A percentile compares a stretch with the other conserved stretches of the same genome.
phyloP scores from a whole-genome alignment of 352 stramenopile species.

The Phytopythium cucurbitacearum region DNA sequence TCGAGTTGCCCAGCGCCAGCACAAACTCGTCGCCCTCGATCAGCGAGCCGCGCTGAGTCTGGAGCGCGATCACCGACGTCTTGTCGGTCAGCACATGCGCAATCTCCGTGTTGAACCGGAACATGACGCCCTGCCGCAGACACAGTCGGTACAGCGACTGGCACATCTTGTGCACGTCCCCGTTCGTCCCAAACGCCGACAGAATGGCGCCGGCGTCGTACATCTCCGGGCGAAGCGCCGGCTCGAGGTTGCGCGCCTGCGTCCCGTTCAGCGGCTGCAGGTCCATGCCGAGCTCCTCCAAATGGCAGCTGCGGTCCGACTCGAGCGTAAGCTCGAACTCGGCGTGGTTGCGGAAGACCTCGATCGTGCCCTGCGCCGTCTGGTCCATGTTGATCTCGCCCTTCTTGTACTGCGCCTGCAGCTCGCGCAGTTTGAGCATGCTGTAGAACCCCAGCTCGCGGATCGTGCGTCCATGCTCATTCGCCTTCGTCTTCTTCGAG shows the following conservation, averaged over 20 bases:
- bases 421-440: conserved; percentile 78
- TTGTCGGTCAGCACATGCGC: conserved; percentile 75
- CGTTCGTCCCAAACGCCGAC: conserved; percentile 79
- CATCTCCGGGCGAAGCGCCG: conserved; percentile 49
- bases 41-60: conserved; percentile 71
- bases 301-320: conserved; percentile 63
- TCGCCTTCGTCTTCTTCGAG: conserved; percentile 66
- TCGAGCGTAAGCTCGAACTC: conserved; percentile 70
- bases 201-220: conserved; percentile 66
- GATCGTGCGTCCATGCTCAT: conserved; percentile 77
- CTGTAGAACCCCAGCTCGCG: conserved; percentile 84
- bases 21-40: conserved; percentile 88
- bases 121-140: conserved; percentile 83
- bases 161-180: conserved; percentile 88
- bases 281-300: conserved; percentile 76
- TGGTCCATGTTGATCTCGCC: conserved; percentile 84
- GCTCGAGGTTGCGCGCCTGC: conserved; percentile 66
- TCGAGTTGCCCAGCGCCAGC: conserved; percentile 77
- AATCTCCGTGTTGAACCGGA: conserved; percentile 84
- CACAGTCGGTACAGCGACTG: conserved; percentile 75
- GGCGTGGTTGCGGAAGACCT: conserved; percentile 55
- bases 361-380: conserved; percentile 79
- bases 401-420: conserved; percentile 75
- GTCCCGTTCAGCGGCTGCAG: conserved; percentile 53
- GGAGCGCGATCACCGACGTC: conserved; percentile 71